Evolutionary conservation across 345 rosid species (phyloP), one percentile per base, ranked within the genome.

Genomic region (Eucalyptus guilfoylei): DNA sequence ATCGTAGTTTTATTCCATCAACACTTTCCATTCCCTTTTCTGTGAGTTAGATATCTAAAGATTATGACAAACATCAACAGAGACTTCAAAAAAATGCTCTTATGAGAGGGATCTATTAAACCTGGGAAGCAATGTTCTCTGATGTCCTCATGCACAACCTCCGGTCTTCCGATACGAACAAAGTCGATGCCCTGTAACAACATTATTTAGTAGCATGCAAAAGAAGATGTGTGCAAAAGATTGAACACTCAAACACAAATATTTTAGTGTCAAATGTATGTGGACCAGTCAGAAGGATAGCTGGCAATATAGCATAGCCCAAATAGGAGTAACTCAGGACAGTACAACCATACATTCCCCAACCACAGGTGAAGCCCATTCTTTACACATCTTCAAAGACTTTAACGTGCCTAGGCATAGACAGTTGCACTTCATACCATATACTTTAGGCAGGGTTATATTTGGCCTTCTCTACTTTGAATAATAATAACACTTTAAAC

Each of bases 121-220:
- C 99, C 97, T 90, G 98, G 93, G 93, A 96, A 92, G 92, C 98
- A 95, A 89, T 95, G 93, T 49, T 89, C 96, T 90, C 89, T 95
- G 88, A 98, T 92, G 92, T 96, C 99, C 87, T 95, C 94, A 60
- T 96, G 98, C 87, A 97, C 96, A 90, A 96, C 97, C 90, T 95
- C 99, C 14, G 89, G 95, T 91, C 99, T 97, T 93, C 99, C 99
- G 86, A 97, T 94, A 55, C 98, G 99, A 90, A 98, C 54, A 94
- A 97, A 98, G 89, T 98, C 96, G 88, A 98, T 93, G 62, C 94
- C 92, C 99, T 97, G 93, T 91, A 89, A 86, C 80, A 50, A 45
- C 24, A 52, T 85, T 30, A n/a, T 37, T 32, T 19, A 49, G 40
- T 32, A 45, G 87, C 40, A n/a, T 49, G 23, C 44, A 6, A 50